Percentiles rank a stretch among this genome's conserved stretches.
Evolutionary conservation across 1,139 yeast genomes (phyloP).

Genomic region (Geotrichum bryndzae): DNA sequence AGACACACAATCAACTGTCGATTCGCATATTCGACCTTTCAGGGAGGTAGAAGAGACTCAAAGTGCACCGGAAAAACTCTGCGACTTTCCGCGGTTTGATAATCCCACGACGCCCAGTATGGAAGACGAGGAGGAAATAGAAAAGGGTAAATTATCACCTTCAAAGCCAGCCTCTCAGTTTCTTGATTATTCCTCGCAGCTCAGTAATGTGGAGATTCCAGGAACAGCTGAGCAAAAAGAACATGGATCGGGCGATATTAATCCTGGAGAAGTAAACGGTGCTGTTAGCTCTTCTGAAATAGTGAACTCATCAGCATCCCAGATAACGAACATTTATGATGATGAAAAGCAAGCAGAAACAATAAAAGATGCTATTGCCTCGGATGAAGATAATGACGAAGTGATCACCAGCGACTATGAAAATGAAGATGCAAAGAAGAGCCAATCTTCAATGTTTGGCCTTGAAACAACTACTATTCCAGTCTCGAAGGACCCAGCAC

Average conservation of each 20-base stretch:
- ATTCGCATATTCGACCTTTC: slow-evolving; percentile 3
- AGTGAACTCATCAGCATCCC: neutral
- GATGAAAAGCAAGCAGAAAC: neutral
- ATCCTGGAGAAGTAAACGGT: neutral
- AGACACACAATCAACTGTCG: slow-evolving; percentile 1
- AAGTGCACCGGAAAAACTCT: neutral
- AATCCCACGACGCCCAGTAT: neutral
- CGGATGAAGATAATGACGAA: slow-evolving; percentile 13
- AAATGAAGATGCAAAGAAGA: slow-evolving; percentile 5
- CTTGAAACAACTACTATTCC: too few species aligned
- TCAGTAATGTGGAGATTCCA: slow-evolving; percentile 4
- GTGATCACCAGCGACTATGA: slow-evolving; percentile 21
- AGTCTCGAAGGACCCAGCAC: too few species aligned
- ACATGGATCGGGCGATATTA: neutral
- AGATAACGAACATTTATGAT: neutral
- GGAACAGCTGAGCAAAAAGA: slow-evolving; percentile 8
- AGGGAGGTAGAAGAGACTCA: slow-evolving; percentile 8
- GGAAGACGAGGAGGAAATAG: neutral
- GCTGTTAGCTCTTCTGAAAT: neutral
- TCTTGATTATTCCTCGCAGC: neutral
- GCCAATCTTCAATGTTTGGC: neutral
- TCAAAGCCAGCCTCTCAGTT: neutral
- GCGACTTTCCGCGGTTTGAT: neutral
- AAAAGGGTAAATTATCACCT: neutral
- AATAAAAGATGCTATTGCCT: neutral